Conservation (phyloP, 164 flowering plant genomes). For the Taxillus chinensis region DNA sequence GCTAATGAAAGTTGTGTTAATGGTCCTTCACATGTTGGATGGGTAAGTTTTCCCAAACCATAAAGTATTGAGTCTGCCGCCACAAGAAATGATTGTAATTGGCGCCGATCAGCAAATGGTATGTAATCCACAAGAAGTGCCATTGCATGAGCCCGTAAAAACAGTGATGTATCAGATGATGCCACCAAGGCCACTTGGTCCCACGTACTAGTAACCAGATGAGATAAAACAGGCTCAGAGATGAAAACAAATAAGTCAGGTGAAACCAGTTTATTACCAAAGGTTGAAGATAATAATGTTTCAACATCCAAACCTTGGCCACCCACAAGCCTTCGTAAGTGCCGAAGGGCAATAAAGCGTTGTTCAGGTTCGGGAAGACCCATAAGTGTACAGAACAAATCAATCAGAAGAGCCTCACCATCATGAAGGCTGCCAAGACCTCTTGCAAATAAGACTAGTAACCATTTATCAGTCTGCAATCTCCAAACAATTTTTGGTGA, state of each 20-base stretch:
- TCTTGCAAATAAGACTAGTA: conserved; percentile 43
- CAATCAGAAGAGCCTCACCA: conserved; percentile 36
- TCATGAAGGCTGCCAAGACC: conserved; percentile 30
- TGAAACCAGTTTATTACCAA: conserved; percentile 15
- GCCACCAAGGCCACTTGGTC: conserved; percentile 55
- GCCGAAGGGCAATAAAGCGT: conserved; percentile 53
- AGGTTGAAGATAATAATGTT: conserved; percentile 11
- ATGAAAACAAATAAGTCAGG: conserved; percentile 16
- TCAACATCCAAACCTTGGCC: conserved; percentile 35
- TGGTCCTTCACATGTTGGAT: conserved; percentile 44
- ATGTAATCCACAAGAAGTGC: conserved; percentile 48
- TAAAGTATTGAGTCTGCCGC: conserved; percentile 48
- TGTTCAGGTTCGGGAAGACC: conserved; percentile 86
- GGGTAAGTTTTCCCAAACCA: conserved; percentile 38
- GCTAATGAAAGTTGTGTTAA: conserved; percentile 55
- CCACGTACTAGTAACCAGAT: conserved; percentile 66
- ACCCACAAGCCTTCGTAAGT: conserved; percentile 52
- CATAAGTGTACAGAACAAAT: conserved; percentile 49
- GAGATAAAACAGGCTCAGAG: conserved; percentile 35
- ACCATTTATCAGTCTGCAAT: conserved; percentile 64
- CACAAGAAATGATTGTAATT: conserved; percentile 62
- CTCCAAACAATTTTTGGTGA: conserved; percentile 80
- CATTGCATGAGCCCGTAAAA: conserved; percentile 51
- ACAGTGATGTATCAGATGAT: conserved; percentile 54
- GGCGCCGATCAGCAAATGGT: conserved; percentile 46